phyloP scores from a whole-genome alignment of 2,329 filamentous ascomycete species.

The Sporothrix sp. region DNA sequence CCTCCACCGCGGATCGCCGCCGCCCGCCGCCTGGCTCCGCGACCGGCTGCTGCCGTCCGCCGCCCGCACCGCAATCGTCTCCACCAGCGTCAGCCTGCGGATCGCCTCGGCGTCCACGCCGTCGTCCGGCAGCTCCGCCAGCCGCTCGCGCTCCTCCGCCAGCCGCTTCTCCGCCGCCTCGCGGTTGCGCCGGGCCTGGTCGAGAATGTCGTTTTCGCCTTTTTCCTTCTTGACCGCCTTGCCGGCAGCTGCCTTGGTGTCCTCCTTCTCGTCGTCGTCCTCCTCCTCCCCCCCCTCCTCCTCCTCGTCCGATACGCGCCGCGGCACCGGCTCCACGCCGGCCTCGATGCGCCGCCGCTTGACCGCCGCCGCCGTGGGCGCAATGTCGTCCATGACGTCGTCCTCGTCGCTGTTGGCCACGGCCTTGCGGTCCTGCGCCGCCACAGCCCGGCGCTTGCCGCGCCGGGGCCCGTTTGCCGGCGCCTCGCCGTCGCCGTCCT shows the following conservation, averaged over 20 bases:
- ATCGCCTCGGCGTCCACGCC: constrained; percentile 63
- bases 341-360: constrained; percentile 66
- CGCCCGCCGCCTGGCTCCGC: constrained; percentile 35
- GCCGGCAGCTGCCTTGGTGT: constrained; percentile 31
- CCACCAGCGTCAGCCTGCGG: constrained; percentile 63
- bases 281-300: constrained; percentile 19
- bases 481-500: not conserved
- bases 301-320: too few species aligned
- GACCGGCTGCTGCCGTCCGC: constrained; percentile 21
- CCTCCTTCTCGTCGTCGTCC: constrained; percentile 18
- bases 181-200: constrained; percentile 50
- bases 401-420: not conserved
- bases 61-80: constrained; percentile 58
- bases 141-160: constrained; percentile 43
- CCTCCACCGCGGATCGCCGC: constrained; percentile 60
- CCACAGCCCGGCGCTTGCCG: constrained; percentile 2
- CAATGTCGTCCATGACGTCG: constrained; percentile 59
- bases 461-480: constrained; percentile 21
- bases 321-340: constrained; percentile 37
- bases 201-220: constrained; percentile 55
- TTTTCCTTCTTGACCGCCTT: constrained; percentile 25
- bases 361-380: constrained; percentile 65
- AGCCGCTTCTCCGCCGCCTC: constrained; percentile 58
- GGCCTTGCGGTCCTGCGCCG: not conserved
- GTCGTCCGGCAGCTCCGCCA: constrained; percentile 45